phyloP scores from a whole-genome alignment of 345 rosid species.

The Limnanthes douglasii region DNA sequence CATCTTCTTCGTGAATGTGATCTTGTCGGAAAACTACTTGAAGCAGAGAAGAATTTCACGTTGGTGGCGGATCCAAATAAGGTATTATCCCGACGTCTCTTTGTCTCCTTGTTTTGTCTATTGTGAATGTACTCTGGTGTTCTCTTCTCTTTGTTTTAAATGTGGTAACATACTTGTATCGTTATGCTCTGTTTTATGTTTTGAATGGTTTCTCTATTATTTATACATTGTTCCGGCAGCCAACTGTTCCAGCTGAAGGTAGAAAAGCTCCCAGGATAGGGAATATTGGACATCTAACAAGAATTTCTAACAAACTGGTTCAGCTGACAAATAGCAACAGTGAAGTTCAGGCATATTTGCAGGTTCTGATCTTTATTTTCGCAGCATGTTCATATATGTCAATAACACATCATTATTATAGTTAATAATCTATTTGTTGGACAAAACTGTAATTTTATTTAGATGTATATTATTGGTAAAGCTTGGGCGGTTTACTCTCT shows the following conservation, averaged over 20 bases:
- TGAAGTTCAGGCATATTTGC: slow-evolving; percentile 50
- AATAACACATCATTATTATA: no score
- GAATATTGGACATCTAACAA: slow-evolving; percentile 81
- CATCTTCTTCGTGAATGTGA: slow-evolving; percentile 65
- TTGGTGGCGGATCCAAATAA: slow-evolving; percentile 35
- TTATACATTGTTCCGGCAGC: slow-evolving; percentile 27
- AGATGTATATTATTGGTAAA: no score
- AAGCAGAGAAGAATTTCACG: slow-evolving; percentile 38
- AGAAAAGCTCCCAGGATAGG: slow-evolving; percentile 59
- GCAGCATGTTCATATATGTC: no score
- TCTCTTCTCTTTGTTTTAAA: neutral
- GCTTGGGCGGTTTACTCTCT: no score
- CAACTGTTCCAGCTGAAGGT: slow-evolving; percentile 60
- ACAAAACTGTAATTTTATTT: no score
- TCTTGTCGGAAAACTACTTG: slow-evolving; percentile 62
- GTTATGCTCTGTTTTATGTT: no score
- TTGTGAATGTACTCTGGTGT: no score
- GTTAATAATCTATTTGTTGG: no score
- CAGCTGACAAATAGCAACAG: slow-evolving; percentile 50
- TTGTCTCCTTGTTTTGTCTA: no score
- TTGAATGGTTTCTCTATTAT: no score
- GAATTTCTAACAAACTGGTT: slow-evolving; percentile 68
- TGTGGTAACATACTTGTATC: slow-evolving; percentile 1
- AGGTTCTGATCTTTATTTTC: slow-evolving; percentile 23
- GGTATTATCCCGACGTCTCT: slow-evolving; percentile 37